phyloP scores from a whole-genome alignment of 805 yeast species.

The Naumovozyma baii region DNA sequence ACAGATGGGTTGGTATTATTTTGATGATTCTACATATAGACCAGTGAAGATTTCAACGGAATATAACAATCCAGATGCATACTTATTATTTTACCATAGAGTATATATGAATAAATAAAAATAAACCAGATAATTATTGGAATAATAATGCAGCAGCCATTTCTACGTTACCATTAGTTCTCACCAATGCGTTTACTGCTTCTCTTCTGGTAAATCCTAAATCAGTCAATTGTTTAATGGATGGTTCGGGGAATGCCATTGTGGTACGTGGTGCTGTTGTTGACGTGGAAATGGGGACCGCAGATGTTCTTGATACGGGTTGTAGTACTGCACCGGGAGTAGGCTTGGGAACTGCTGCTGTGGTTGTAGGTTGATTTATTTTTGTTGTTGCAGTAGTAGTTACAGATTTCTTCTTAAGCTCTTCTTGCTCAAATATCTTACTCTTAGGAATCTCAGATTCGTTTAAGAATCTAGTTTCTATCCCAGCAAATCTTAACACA shows the following conservation, averaged over 20 bases:
- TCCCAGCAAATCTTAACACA: constrained; percentile 59
- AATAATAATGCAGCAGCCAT: constrained; percentile 77
- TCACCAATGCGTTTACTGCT: constrained; percentile 54
- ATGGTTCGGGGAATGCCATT: constrained; percentile 28
- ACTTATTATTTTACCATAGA: constrained; percentile 69
- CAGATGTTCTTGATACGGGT: constrained; percentile 7
- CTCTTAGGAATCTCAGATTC: constrained; percentile 59
- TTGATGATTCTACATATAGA: constrained; percentile 65
- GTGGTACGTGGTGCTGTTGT: constrained; percentile 1
- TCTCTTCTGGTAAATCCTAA: constrained; percentile 65
- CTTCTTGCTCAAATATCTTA: constrained; percentile 3
- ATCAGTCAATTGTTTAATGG: constrained; percentile 40
- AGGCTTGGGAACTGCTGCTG: neutral
- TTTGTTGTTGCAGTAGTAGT: neutral
- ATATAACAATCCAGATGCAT: constrained; percentile 67
- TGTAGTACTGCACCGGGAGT: neutral
- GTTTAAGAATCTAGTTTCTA: constrained; percentile 59
- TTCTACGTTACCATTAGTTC: constrained; percentile 71
- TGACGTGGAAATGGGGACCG: constrained; percentile 2
- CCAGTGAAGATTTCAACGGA: constrained; percentile 39
- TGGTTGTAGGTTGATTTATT: constrained; percentile 1
- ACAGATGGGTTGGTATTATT: constrained; percentile 62
- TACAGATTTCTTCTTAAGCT: neutral
- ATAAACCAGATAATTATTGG: constrained; percentile 1
- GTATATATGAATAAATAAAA: constrained; percentile 3